These are phyloP conservation scores for Candida tropicalis DNA, from an alignment of 1,139 yeast genomes.

Conservation along the genomic window DNA sequence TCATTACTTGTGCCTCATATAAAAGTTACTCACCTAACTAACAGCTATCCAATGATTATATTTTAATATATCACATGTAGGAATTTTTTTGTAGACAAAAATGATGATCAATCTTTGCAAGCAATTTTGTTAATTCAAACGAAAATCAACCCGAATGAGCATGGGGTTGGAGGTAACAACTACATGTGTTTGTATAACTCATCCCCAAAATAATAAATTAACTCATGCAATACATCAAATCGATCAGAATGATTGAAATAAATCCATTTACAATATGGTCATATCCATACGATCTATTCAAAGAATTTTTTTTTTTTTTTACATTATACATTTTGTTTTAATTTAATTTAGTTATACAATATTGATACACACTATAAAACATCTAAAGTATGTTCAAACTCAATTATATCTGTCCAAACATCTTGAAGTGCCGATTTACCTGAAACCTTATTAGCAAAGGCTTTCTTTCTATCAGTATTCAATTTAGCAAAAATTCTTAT, in stretches of 20 bases:
- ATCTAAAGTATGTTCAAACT: conserved; percentile 43
- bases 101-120: background rate
- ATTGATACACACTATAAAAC: conserved; percentile 25
- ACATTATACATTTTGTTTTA: too few species aligned
- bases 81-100: background rate
- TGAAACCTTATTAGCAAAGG: conserved; percentile 59
- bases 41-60: background rate
- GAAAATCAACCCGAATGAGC: background rate
- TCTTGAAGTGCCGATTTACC: conserved; percentile 55
- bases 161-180: background rate
- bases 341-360: background rate
- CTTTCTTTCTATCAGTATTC: conserved; percentile 57
- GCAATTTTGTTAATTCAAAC: background rate
- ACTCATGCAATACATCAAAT: conserved; percentile 1
- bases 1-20: background rate
- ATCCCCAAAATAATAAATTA: background rate
- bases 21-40: background rate
- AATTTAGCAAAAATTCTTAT: conserved; percentile 55
- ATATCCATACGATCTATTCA: too few species aligned
- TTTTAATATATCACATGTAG: background rate
- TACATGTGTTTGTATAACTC: background rate
- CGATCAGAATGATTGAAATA: background rate
- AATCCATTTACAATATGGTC: background rate
- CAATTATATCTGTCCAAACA: conserved; percentile 69
- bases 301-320: too few species aligned